Evolutionary conservation across 768 basidiomycete genomes (phyloP), one percentile per base, ranked within the genome.

Genomic region (Pleurotus citrinopileatus): DNA sequence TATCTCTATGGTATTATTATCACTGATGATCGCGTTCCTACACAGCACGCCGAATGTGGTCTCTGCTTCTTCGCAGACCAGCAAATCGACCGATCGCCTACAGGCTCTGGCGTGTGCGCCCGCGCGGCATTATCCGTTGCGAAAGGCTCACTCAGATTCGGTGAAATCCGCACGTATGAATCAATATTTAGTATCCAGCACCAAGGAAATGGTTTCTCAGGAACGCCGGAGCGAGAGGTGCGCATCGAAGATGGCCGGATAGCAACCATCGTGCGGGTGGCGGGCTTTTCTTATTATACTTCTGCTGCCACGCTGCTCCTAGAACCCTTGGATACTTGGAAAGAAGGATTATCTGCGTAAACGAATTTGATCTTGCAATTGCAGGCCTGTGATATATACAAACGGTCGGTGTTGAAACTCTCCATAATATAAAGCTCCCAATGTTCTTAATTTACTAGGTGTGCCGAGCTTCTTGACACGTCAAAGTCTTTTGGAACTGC

Each of bases 21-120:
- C 9, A 62, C 66, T 36, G 73, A 74, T 43, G 57, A 43, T 25
- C 22, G 22, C 3, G 56, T 25, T n/a, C 15, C 28, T 36, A 57
- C 46, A 20, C 56, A 42, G 42, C 38, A 44, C 22, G 56, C 43
- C 23, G 65, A 61, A 57, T 36, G 57, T 46, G 63, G 67, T 52
- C 40, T 70, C 19, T 72, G 70, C 53, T 72, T 72, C 61, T 74
- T 73, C 52, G 71, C 71, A 15, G 61, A 72, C 56, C 66, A 67
- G 61, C 68, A 73, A 61, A 59, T 73, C 25, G 73, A 74, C 61
- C 63, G 73, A 38, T 74, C 73, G 47, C 72, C 73, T 13, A 66
- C 63, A 4, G 73, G 73, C 8, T 73, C 70, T 22, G 67, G 73
- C 10, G 72, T 74, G 15, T 70, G 64, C 52, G 73, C 72, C 22